These are phyloP conservation scores for Zygosaccharomyces pseudobailii DNA, from an alignment of 1,139 yeast species.

Conservation along the genomic window DNA sequence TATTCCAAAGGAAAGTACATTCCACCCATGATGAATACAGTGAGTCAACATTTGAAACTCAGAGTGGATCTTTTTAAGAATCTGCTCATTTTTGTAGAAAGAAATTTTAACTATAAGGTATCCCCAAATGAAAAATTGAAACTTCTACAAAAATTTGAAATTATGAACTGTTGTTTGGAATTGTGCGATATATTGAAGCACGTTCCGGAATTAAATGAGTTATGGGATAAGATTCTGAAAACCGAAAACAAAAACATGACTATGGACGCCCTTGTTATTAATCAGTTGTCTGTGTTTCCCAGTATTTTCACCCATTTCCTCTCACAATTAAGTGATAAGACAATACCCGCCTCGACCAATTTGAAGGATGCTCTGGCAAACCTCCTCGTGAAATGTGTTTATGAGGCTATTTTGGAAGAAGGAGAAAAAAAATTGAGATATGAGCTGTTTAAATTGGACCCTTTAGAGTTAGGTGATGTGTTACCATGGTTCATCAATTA, in stretches of 20 bases:
- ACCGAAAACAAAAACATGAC: slow-evolving; percentile 6
- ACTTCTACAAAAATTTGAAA: slow-evolving; percentile 42
- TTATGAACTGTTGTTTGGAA: slow-evolving; percentile 48
- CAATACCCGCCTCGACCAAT: slow-evolving; percentile 24
- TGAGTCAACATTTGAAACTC: slow-evolving; percentile 41
- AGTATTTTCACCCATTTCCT: slow-evolving; percentile 38
- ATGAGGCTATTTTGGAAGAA: slow-evolving; percentile 40
- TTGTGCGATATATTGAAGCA: slow-evolving; percentile 33
- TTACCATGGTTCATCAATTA: slow-evolving; percentile 36
- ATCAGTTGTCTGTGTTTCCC: slow-evolving; percentile 38
- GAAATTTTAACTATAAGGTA: slow-evolving; percentile 43
- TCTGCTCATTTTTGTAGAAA: slow-evolving; percentile 44
- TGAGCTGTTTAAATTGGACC: slow-evolving; percentile 28
- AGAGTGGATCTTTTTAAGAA: slow-evolving; percentile 40
- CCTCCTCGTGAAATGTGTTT: slow-evolving; percentile 39
- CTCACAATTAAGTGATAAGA: slow-evolving; percentile 21
- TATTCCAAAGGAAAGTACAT: slow-evolving; percentile 44
- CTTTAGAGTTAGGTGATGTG: slow-evolving; percentile 26
- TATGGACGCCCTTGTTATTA: slow-evolving; percentile 22
- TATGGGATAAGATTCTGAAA: slow-evolving; percentile 21
- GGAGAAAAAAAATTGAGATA: slow-evolving; percentile 41
- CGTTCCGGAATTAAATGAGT: slow-evolving; percentile 16
- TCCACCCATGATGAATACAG: slow-evolving; percentile 42
- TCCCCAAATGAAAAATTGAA: slow-evolving; percentile 28
- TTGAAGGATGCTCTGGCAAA: slow-evolving; percentile 34